phyloP scores from a whole-genome alignment of 1,139 yeast species.

The Saccharomycopsis hybrid region DNA sequence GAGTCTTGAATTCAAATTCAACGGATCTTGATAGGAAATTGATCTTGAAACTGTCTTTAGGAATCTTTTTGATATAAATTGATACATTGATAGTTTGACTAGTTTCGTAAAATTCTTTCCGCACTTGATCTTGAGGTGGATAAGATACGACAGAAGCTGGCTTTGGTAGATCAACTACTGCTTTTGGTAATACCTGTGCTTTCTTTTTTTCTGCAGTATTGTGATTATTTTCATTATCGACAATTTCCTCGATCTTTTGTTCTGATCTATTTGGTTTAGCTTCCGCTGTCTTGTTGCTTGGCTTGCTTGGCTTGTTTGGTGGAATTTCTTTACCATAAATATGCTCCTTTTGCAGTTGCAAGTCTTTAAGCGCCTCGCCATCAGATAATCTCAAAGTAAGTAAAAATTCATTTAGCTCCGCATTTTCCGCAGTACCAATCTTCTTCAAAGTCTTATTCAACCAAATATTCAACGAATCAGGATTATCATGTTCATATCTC shows the following conservation, averaged over 20 bases:
- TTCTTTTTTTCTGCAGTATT: conserved; percentile 22
- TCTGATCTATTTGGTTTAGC: conserved; percentile 11
- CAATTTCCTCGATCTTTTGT: conserved; percentile 23
- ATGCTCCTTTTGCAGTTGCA: background rate
- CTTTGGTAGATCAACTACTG: background rate
- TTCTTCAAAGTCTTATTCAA: conserved; percentile 6
- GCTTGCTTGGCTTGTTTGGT: background rate
- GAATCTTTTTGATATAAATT: conserved; percentile 62
- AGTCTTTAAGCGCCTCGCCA: conserved; percentile 9
- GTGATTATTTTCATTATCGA: background rate
- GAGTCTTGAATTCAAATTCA: conserved; percentile 40
- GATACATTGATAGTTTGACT: conserved; percentile 53
- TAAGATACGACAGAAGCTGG: conserved; percentile 9
- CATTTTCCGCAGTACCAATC: conserved; percentile 13
- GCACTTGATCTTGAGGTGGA: conserved; percentile 30
- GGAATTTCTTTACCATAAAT: conserved; percentile 2
- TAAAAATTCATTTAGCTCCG: conserved; percentile 11
- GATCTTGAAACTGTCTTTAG: conserved; percentile 37
- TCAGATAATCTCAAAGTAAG: conserved; percentile 7
- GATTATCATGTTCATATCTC: conserved; percentile 40
- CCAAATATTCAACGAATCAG: conserved; percentile 27
- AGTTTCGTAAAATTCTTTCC: conserved; percentile 80
- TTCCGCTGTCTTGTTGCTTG: background rate
- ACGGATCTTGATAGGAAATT: conserved; percentile 33
- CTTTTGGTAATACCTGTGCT: background rate